phyloP scores from a whole-genome alignment of 768 basidiomycete genomes.

The Infundibulicybe gibba region DNA sequence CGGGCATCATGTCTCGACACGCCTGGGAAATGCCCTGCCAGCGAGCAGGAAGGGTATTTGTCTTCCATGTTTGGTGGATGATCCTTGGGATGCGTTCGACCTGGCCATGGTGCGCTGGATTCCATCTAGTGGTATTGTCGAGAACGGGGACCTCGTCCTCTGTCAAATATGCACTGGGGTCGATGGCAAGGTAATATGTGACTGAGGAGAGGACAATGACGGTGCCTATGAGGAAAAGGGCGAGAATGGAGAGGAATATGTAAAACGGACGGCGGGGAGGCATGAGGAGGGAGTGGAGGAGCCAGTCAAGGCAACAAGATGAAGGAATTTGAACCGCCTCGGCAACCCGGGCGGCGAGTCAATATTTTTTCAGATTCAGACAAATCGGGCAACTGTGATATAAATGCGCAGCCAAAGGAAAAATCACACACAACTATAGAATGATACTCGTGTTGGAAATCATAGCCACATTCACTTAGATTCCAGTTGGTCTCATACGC shows the following conservation, averaged over 20 bases:
- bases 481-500: conserved; percentile 35
- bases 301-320: conserved; percentile 3
- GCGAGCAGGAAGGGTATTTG: conserved; percentile 73
- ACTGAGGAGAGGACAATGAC: conserved; percentile 89
- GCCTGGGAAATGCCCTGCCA: conserved; percentile 82
- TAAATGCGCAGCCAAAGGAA: no score
- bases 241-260: conserved; percentile 48
- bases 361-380: no score
- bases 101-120: conserved; percentile 55
- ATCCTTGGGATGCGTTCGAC: conserved; percentile 85
- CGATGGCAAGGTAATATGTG: conserved; percentile 85
- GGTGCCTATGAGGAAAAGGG: conserved; percentile 81
- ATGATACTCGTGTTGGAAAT: background rate
- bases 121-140: conserved; percentile 55
- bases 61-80: conserved; percentile 99
- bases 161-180: conserved; percentile 71
- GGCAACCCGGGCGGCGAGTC: no score
- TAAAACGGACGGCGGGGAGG: conserved; percentile 41
- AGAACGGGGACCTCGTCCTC: conserved; percentile 69
- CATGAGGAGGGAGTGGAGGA: conserved; percentile 30
- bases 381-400: no score
- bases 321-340: background rate
- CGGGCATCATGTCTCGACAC: conserved; percentile 90
- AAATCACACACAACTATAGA: background rate
- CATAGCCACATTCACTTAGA: conserved; percentile 8